These are phyloP conservation scores for Bimuria novae-zelandiae DNA, from an alignment of 2,329 filamentous ascomycete species.

Conservation along the genomic window DNA sequence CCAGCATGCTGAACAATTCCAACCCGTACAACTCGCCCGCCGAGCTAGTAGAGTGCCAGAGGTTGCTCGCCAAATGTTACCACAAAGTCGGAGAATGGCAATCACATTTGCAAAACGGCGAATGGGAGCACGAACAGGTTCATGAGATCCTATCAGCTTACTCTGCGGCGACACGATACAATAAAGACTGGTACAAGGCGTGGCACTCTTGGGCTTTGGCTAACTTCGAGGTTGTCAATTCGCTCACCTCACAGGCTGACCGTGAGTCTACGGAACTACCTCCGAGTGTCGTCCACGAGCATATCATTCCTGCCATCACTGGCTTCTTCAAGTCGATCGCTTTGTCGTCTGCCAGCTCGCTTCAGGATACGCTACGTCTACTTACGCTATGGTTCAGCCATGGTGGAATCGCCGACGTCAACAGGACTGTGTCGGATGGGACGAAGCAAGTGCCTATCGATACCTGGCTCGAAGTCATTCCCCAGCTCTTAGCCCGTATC, in stretches of 20 bases:
- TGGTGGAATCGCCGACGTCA: constrained; percentile 86
- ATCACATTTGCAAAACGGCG: constrained; percentile 78
- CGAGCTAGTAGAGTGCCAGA: constrained; percentile 60
- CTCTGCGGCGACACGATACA: constrained; percentile 88
- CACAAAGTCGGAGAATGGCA: constrained; percentile 97
- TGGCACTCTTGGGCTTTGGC: constrained; percentile 99
- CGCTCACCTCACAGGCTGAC: constrained; percentile 70
- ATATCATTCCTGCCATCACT: constrained; percentile 91
- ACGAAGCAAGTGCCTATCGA: constrained; percentile 92
- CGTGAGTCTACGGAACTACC: constrained; percentile 63
- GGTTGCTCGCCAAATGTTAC: constrained; percentile 91
- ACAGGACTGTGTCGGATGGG: constrained; percentile 83
- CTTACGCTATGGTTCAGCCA: constrained; percentile 97
- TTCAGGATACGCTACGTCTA: constrained; percentile 92
- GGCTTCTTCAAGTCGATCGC: constrained; percentile 99
- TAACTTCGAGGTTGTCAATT: constrained; percentile 97
- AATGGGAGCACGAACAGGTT: constrained; percentile 86
- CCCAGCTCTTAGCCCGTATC: constrained; percentile 94
- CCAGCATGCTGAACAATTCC: constrained; percentile 34
- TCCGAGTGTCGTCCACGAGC: constrained; percentile 73
- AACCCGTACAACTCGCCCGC: constrained; percentile 30
- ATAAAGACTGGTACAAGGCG: constrained; percentile 96
- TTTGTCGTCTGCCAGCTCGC: constrained; percentile 84
- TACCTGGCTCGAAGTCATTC: constrained; percentile 98
- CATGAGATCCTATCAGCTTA: constrained; percentile 91